Evolutionary conservation across 1,284 basidiomycete genomes (phyloP).

Genomic region (Exsudoporus floridanus): DNA sequence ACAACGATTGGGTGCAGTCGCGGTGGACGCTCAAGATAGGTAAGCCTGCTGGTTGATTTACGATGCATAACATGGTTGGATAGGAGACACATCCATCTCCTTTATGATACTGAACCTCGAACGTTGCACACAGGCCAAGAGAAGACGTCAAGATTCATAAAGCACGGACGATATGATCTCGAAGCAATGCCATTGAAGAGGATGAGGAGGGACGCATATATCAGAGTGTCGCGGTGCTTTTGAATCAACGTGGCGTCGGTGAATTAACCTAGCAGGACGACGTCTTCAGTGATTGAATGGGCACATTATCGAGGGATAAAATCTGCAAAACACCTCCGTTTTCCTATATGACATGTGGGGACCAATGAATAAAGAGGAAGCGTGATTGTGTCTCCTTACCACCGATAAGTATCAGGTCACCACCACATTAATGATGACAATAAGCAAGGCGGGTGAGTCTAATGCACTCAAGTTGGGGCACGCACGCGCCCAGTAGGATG

Average conservation of each 20-base stretch:
- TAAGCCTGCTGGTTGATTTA: slow-evolving; percentile 36
- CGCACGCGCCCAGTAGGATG: no score
- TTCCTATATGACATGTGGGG: neutral
- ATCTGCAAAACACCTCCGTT: neutral
- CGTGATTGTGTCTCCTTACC: neutral
- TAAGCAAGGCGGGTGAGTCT: no score
- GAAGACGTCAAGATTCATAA: slow-evolving; percentile 84
- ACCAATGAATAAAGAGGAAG: neutral
- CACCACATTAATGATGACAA: no score
- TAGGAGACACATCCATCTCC: neutral
- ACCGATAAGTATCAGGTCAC: neutral
- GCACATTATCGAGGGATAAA: neutral
- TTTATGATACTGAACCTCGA: neutral
- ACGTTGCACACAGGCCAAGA: slow-evolving; percentile 50
- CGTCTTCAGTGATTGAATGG: neutral
- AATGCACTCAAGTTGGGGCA: no score
- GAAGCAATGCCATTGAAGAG: neutral
- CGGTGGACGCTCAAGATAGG: slow-evolving; percentile 77
- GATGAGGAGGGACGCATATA: neutral
- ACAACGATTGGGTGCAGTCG: slow-evolving; percentile 78
- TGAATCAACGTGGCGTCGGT: neutral
- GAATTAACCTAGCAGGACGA: neutral
- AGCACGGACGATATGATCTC: slow-evolving; percentile 44
- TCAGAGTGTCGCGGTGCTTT: neutral
- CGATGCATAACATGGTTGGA: neutral